These are phyloP conservation scores for Carex scoparia DNA, from an alignment of 176 grass and related monocot genomes.

Conservation along the genomic window DNA sequence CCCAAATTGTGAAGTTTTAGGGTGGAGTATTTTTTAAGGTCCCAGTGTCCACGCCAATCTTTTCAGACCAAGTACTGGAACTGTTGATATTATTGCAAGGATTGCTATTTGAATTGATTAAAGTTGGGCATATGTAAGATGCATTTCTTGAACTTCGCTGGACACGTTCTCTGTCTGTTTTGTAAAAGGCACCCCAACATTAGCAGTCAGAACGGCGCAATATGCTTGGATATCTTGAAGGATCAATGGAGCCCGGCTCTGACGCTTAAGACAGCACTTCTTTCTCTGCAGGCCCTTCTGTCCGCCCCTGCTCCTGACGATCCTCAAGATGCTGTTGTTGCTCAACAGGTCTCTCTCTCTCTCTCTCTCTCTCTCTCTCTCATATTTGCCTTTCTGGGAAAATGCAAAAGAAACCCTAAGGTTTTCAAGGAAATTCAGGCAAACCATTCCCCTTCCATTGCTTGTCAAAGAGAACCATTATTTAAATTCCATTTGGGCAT, in stretches of 20 bases:
- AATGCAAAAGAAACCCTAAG: not conserved
- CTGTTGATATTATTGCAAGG: not conserved
- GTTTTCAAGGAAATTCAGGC: not conserved
- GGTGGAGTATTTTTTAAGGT: not conserved
- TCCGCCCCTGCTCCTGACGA: conserved; percentile 91
- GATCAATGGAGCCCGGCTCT: conserved; percentile 99
- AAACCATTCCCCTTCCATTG: not conserved
- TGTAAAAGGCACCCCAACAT: conserved; percentile 94
- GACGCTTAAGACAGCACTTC: conserved; percentile 84
- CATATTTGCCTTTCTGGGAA: not conserved
- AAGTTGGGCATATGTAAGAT: not conserved
- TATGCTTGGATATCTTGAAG: conserved; percentile 99
- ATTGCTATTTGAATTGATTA: not conserved
- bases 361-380: conserved; percentile 29
- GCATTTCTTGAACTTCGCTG: not conserved
- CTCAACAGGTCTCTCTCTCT: conserved; percentile 66
- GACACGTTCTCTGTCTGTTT: conserved; percentile 25
- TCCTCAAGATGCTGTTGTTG: conserved; percentile 97
- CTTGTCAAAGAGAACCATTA: not conserved
- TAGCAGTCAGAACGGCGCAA: conserved; percentile 97
- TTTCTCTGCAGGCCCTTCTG: conserved; percentile 94
- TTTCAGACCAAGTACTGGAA: not conserved
- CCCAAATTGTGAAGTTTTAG: not conserved
- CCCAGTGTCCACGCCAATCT: not conserved
- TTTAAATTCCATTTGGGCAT: not conserved